Evolutionary conservation across 345 rosid species (phyloP).

Genomic region (Atalantia buxifolia): DNA sequence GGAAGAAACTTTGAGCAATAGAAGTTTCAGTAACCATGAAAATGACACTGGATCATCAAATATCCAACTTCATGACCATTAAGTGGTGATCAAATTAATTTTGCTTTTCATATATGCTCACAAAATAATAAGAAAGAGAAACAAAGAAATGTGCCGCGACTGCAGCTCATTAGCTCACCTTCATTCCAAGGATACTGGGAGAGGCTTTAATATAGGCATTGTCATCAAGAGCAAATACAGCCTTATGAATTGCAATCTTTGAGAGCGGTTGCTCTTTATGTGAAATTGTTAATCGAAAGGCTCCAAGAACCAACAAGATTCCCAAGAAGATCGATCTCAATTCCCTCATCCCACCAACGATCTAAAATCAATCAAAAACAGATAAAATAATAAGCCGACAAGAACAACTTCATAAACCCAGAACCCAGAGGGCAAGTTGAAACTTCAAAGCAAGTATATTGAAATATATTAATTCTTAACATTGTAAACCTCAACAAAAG

Average conservation of each 20-base stretch:
- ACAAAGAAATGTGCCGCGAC: background rate
- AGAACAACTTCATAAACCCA: background rate
- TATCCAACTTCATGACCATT: background rate
- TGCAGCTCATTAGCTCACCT: conserved; percentile 23
- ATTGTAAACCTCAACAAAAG: background rate
- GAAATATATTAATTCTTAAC: too few species aligned
- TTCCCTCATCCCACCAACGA: conserved; percentile 21
- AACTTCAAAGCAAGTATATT: background rate
- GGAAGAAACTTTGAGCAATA: background rate
- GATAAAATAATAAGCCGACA: background rate
- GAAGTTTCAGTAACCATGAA: background rate
- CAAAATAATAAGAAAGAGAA: background rate
- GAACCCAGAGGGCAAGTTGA: background rate
- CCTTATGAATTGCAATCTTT: conserved; percentile 42
- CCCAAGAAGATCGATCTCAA: conserved; percentile 21
- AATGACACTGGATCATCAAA: background rate
- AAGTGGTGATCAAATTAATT: background rate
- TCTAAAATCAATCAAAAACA: conserved; percentile 18
- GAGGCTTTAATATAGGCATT: conserved; percentile 51
- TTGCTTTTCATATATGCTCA: background rate
- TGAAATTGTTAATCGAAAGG: conserved; percentile 37
- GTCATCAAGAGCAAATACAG: conserved; percentile 27
- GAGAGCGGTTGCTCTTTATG: conserved; percentile 61
- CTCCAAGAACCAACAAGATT: conserved; percentile 33
- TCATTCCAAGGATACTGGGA: conserved; percentile 49